Evolutionary conservation across 164 flowering plant genomes (phyloP).

Genomic region (Echeveria elegans): DNA sequence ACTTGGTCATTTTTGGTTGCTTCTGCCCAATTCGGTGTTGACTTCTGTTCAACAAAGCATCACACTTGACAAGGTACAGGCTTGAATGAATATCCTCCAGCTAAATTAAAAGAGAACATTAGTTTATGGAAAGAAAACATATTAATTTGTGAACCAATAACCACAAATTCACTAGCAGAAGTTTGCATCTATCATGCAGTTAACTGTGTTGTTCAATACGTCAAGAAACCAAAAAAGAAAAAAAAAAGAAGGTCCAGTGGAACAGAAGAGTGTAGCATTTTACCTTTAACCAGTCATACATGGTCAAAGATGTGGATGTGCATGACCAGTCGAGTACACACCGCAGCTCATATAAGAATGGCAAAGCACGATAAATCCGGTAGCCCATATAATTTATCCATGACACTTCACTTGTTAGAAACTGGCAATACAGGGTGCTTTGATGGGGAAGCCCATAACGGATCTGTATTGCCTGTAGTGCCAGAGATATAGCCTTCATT

Average conservation of each 20-base stretch:
- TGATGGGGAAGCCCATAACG: slow-evolving; percentile 74
- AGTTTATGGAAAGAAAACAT: background rate
- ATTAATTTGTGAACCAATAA: background rate
- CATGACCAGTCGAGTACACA: slow-evolving; percentile 95
- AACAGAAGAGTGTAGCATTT: background rate
- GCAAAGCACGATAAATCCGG: slow-evolving; percentile 72
- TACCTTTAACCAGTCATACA: slow-evolving; percentile 94
- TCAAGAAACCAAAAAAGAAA: background rate
- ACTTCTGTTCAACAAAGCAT: slow-evolving; percentile 61
- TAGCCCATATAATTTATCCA: slow-evolving; percentile 60
- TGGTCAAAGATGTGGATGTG: slow-evolving; percentile 77
- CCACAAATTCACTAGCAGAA: background rate
- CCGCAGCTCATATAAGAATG: slow-evolving; percentile 75
- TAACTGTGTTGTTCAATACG: background rate
- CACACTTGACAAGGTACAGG: slow-evolving; percentile 84
- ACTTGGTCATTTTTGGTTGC: slow-evolving; percentile 74
- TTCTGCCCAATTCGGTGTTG: slow-evolving; percentile 63
- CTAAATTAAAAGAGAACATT: slow-evolving; percentile 21
- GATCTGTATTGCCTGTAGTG: slow-evolving; percentile 73
- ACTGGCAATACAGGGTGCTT: slow-evolving; percentile 78
- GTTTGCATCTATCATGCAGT: background rate
- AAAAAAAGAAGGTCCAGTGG: slow-evolving; percentile 6
- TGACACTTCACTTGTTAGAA: slow-evolving; percentile 60
- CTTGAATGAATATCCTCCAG: slow-evolving; percentile 86
- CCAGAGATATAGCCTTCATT: slow-evolving; percentile 63